Base-by-base conservation (phyloP, 176 grass and related monocot genomes). In the Guadua angustifolia region DNA sequence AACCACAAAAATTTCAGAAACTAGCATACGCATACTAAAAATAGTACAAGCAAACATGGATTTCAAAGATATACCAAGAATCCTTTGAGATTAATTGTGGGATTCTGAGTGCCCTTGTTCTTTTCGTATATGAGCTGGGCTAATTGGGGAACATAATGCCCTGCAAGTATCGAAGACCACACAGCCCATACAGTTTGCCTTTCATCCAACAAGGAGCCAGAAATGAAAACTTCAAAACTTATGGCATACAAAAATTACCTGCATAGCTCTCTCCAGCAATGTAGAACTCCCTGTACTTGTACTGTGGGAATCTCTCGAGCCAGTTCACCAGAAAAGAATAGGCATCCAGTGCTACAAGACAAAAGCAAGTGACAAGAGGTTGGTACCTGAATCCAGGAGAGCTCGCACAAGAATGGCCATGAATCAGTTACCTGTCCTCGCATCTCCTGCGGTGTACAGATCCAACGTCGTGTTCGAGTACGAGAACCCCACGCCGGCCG, bases 221-320 rank as follows among this genome's bases (percentile, higher is more conserved):
- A 56, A 59, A 5, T 60, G 39, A 50, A 50, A 84, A 29, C 8
- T 71, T 78, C 7, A 73, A 13, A 88, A 66, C 19, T 68, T 51
- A 79, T 55, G 6, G 36, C 42, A 74, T 33, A 58, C 21, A 56
- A 55, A 35, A 40, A 9, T 25, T 86, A 95, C 96, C 96, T 60
- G 96, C 93, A 72, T 98, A 98, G 43, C 96, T 98, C 83, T 98
- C 96, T 76, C 96, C 96, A 55, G 93, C 89, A 59, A 98, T 94
- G 84, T 95, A 98, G 74, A 98, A 98, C 43, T 94, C 96, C 82
- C 96, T 89, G 73, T 95, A 50, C 69, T 95, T 89, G 80, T 95
- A 98, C 77, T 92, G 87, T 29, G 96, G 96, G 75, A 95, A 95
- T 71, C 93, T 90, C 83, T 95, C 93, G 38, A 98, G 35, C 96